Percentiles rank a stretch among this genome's conserved stretches.
These are phyloP conservation scores for Saitozyma sp. DNA, from an alignment of 768 basidiomycete genomes.

Conservation along the genomic window DNA sequence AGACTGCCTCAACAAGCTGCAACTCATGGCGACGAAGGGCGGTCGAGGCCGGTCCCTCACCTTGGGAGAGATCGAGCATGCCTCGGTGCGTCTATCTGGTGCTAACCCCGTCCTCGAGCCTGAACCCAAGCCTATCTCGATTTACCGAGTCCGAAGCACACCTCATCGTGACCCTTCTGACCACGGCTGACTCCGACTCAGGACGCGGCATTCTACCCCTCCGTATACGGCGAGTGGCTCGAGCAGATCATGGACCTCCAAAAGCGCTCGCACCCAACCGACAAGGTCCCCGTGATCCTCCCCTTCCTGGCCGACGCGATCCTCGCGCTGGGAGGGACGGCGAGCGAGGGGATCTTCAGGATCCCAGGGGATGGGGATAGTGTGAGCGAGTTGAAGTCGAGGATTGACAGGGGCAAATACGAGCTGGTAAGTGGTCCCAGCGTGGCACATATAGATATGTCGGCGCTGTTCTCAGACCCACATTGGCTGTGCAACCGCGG, in stretches of 20 bases:
- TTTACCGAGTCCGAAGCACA: too few species aligned
- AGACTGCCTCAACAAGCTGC: slow-evolving; percentile 75
- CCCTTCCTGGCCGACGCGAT: slow-evolving; percentile 92
- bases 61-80: slow-evolving; percentile 83
- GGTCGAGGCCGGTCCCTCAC: slow-evolving; percentile 77
- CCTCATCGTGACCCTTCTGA: background rate
- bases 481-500: too few species aligned
- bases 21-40: slow-evolving; percentile 74
- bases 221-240: slow-evolving; percentile 87
- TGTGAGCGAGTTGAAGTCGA: slow-evolving; percentile 81
- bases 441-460: background rate
- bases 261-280: slow-evolving; percentile 77
- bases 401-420: slow-evolving; percentile 88
- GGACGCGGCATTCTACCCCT: slow-evolving; percentile 91
- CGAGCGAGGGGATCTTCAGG: slow-evolving; percentile 87
- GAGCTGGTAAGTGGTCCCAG: slow-evolving; percentile 62
- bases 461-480: too few species aligned
- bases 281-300: slow-evolving; percentile 86
- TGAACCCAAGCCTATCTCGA: too few species aligned
- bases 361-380: slow-evolving; percentile 87
- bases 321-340: slow-evolving; percentile 78
- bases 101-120: slow-evolving; percentile 54
- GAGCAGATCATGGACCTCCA: slow-evolving; percentile 81
- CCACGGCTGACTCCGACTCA: slow-evolving; percentile 48
- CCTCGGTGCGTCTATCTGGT: slow-evolving; percentile 55